Conservation (phyloP, 345 rosid species). For the Angophora floribunda region DNA sequence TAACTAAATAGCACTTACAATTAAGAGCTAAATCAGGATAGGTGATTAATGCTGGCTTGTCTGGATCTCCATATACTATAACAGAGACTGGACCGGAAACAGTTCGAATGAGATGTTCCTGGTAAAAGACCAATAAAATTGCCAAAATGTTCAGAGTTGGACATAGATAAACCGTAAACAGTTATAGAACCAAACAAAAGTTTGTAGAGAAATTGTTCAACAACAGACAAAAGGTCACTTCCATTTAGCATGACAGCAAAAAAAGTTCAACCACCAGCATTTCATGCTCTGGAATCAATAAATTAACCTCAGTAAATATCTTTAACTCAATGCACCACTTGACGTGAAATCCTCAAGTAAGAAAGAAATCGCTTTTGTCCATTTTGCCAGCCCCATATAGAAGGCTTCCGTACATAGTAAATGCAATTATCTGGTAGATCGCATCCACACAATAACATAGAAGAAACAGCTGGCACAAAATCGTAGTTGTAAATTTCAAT, state of each 20-base stretch:
- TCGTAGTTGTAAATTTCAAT: not conserved
- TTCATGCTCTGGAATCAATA: not conserved
- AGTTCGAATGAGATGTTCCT: constrained; percentile 24
- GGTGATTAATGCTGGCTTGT: constrained; percentile 36
- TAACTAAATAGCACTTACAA: constrained; percentile 10
- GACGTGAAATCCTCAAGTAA: not conserved
- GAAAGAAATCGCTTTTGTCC: not conserved
- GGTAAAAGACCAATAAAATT: not conserved
- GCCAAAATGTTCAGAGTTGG: not conserved
- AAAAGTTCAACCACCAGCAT: not conserved
- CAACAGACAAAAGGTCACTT: not conserved
- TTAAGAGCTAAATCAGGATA: constrained; percentile 40
- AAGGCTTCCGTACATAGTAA: not conserved
- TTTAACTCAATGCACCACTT: not conserved
- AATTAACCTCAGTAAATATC: not conserved
- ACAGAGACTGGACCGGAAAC: constrained; percentile 26
- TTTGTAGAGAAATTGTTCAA: not conserved
- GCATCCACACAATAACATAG: not conserved
- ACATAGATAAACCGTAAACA: not conserved
- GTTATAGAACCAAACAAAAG: not conserved
- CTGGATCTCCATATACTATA: constrained; percentile 35
- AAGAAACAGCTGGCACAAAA: not conserved
- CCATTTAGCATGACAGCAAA: not conserved
- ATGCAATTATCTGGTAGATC: not conserved
- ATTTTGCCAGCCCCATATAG: not conserved